Evolutionary conservation across 2,329 filamentous ascomycete species (phyloP), one percentile per base, ranked within the genome.

Genomic region (Penicillium crustosum): DNA sequence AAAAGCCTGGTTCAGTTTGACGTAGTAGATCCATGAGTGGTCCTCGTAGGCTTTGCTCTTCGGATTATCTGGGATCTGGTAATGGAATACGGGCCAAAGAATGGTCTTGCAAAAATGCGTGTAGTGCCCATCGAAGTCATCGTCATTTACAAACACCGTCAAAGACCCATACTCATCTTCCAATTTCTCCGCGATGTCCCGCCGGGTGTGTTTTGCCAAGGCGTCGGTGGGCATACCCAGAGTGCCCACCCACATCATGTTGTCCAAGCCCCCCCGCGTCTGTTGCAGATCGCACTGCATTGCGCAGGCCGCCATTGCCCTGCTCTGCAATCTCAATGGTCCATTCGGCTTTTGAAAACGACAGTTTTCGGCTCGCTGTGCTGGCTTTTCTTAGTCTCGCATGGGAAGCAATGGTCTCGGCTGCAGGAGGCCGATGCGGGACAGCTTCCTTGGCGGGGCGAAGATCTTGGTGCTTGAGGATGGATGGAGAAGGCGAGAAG

Each of bases 1-100:
- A 76, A 97, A 97, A 3, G 89, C 91, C 74, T 94, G 89, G 77
- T 97, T 97, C 70, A 97, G 84, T 53, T 90, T 91, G 71, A 92
- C 89, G 69, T 97, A 97, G 79, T 91, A 96, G 66, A 92, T 85
- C 91, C 93, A 97, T 0, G 93, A 97, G 75, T 97, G 93, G 67
- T 97, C 93, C 74, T 96, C 89, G 73, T 96, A 97, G 0, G 93
- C 93, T 75, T 97, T 97, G 85, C 92, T 97, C 82, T 96, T 96
- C 27, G 93, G 93, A 71, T 96, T 95, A 72, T 97, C 94, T 0
- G 93, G 94, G 59, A 97, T 96, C 75, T 97, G 93, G 74, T 97
- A 97, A 77, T 97, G 93, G 75, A 97, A 96, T 59, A 97, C 93
- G 1, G 93, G 93, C 93, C 93, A 97, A 7, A 97, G 82, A 55